Conservation (phyloP, 225 moss, liverwort and hornwort genomes). For the Antitrichia curtipendula region DNA sequence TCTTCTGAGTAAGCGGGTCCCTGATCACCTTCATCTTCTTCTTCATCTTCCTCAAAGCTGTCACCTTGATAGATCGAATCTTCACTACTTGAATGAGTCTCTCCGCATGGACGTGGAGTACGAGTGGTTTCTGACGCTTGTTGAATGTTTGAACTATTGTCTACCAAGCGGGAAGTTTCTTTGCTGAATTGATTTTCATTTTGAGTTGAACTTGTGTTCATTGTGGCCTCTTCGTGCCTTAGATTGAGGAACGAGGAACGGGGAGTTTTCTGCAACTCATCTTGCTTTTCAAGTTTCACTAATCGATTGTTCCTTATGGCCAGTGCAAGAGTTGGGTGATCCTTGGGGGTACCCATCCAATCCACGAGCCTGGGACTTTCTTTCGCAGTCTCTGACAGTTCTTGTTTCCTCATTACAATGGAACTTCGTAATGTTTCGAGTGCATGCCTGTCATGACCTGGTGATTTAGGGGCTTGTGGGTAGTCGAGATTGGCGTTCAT, state of each 20-base stretch:
- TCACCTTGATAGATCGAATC: slow-evolving; percentile 25
- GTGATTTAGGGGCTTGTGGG: not conserved
- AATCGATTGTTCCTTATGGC: slow-evolving; percentile 11
- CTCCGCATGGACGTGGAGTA: not conserved
- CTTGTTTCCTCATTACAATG: slow-evolving; percentile 7
- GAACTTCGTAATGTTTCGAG: slow-evolving; percentile 9
- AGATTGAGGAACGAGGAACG: not conserved
- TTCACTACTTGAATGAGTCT: slow-evolving; percentile 11
- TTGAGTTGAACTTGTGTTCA: not conserved
- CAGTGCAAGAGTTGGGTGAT: slow-evolving; percentile 13
- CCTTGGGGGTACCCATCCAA: not conserved
- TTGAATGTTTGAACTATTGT: not conserved
- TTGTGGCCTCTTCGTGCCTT: not conserved
- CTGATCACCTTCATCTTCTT: not conserved
- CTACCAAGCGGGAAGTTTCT: not conserved
- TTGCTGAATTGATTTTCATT: not conserved
- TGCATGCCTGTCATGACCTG: not conserved
- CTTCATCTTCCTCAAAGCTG: slow-evolving; percentile 18
- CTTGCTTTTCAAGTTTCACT: slow-evolving; percentile 5
- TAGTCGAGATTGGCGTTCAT: not conserved
- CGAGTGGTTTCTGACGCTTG: not conserved
- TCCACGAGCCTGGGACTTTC: not conserved
- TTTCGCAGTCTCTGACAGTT: not conserved
- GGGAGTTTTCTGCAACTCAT: not conserved
- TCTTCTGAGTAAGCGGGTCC: slow-evolving; percentile 29